Evolutionary conservation across 176 grass and related monocot species (phyloP).

Genomic region (Phragmites australis): DNA sequence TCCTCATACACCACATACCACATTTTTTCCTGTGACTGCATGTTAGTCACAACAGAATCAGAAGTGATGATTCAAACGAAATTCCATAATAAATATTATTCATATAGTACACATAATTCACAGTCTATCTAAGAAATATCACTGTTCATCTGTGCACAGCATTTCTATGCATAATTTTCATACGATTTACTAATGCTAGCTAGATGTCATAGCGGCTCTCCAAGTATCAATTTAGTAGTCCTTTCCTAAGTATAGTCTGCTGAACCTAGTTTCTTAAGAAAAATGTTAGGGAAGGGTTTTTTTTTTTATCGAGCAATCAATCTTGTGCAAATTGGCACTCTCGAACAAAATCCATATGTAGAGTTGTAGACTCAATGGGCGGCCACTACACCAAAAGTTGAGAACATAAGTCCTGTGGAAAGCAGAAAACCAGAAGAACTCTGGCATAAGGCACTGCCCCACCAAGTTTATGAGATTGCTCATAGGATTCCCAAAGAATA

Average conservation of each 20-base stretch:
- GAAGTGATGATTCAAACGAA: not conserved
- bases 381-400: constrained; percentile 6
- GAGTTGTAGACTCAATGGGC: constrained; percentile 3
- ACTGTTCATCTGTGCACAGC: not conserved
- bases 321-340: not conserved
- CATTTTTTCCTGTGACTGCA: not conserved
- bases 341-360: constrained; percentile 22
- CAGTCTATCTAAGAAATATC: not conserved
- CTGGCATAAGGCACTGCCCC: constrained; percentile 15
- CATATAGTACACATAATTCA: not conserved
- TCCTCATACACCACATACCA: not conserved
- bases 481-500: constrained; percentile 48
- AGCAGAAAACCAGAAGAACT: constrained; percentile 19
- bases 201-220: not conserved
- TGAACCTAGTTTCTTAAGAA: not conserved
- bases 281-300: not conserved
- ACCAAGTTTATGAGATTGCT: constrained; percentile 24
- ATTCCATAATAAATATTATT: not conserved
- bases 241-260: not conserved
- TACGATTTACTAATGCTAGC: not conserved
- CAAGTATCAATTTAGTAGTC: not conserved
- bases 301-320: not conserved
- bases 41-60: not conserved
- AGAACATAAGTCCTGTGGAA: constrained; percentile 30
- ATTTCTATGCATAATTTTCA: not conserved